These are phyloP conservation scores for Cyclaneusma minus DNA, from an alignment of 2,329 filamentous ascomycete genomes.

Conservation along the genomic window DNA sequence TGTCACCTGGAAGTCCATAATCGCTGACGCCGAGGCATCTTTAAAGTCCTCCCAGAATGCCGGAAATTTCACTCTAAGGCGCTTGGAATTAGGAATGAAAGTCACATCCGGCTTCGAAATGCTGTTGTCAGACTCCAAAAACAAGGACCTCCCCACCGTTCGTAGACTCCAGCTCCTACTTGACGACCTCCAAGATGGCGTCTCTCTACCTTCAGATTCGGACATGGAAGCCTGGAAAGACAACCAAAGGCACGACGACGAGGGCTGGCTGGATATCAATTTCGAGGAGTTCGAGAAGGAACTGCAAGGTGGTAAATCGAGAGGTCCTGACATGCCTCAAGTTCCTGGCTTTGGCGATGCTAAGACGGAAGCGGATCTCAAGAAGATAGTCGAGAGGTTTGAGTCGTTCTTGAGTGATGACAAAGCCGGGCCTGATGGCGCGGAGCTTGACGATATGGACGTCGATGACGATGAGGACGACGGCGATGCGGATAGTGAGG, in stretches of 20 bases:
- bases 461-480: constrained; percentile 32
- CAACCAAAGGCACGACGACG: constrained; percentile 54
- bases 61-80: constrained; percentile 16
- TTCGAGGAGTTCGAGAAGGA: constrained; percentile 81
- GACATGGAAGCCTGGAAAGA: constrained; percentile 61
- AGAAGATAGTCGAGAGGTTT: constrained; percentile 88
- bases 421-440: constrained; percentile 64
- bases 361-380: constrained; percentile 57
- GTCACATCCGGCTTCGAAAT: constrained; percentile 84
- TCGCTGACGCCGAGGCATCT: constrained; percentile 12
- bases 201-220: constrained; percentile 48
- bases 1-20: constrained; percentile 29
- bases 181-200: constrained; percentile 40
- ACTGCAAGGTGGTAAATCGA: constrained; percentile 37
- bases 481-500: constrained; percentile 38
- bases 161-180: constrained; percentile 65
- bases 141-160: constrained; percentile 51
- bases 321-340: constrained; percentile 7
- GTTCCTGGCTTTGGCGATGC: constrained; percentile 44
- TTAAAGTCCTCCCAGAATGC: constrained; percentile 8
- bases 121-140: constrained; percentile 51
- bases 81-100: constrained; percentile 72
- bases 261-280: constrained; percentile 84
- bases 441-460: constrained; percentile 58
- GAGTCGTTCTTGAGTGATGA: constrained; percentile 84